Evolutionary conservation across 1,139 yeast genomes (phyloP).

Genomic region (Lodderomyces jiufengensis): DNA sequence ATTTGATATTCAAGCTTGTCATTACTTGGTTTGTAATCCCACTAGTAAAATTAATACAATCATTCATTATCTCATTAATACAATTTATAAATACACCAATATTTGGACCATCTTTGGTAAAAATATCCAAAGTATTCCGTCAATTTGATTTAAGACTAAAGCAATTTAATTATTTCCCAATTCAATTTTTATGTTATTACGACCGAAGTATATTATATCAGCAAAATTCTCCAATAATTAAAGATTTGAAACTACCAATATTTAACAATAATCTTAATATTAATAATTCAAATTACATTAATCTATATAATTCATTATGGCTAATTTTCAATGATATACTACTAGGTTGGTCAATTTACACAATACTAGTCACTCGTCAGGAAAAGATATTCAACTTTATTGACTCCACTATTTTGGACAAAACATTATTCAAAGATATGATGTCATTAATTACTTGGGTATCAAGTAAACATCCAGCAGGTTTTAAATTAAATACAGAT

Average conservation of each 20-base stretch:
- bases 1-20: not conserved
- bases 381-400: slow-evolving; percentile 30
- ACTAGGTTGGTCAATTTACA: slow-evolving; percentile 62
- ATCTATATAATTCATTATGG: slow-evolving; percentile 88
- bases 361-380: slow-evolving; percentile 45
- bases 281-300: slow-evolving; percentile 71
- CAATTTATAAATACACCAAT: slow-evolving; percentile 24
- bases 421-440: slow-evolving; percentile 32
- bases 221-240: slow-evolving; percentile 19
- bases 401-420: slow-evolving; percentile 33
- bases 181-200: slow-evolving; percentile 63
- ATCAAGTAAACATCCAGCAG: slow-evolving; percentile 83
- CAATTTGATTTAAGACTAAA: slow-evolving; percentile 77
- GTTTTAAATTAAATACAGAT: slow-evolving; percentile 86
- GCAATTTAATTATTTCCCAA: slow-evolving; percentile 77
- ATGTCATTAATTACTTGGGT: slow-evolving; percentile 63
- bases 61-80: slow-evolving; percentile 20
- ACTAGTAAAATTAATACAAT: slow-evolving; percentile 18
- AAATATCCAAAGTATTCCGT: slow-evolving; percentile 61
- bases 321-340: slow-evolving; percentile 77
- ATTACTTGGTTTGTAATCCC: slow-evolving; percentile 9
- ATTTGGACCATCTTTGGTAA: slow-evolving; percentile 23
- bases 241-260: slow-evolving; percentile 32
- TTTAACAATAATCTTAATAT: slow-evolving; percentile 39
- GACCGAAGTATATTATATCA: slow-evolving; percentile 29